phyloP scores from a whole-genome alignment of 495 filamentous ascomycete species.

The Amniculicola lignicola region DNA sequence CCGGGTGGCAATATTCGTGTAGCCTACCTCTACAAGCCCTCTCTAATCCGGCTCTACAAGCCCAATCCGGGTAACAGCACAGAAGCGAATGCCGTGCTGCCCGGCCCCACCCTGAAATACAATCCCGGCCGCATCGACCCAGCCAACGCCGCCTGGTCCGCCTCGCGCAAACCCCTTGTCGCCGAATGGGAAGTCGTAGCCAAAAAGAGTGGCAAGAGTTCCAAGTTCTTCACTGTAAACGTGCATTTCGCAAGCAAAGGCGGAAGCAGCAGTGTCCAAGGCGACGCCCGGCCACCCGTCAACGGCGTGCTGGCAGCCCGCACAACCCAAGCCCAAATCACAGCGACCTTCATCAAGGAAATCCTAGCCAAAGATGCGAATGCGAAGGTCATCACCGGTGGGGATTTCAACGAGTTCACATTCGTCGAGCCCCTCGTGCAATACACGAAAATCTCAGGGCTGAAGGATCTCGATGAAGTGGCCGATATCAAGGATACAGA shows the following conservation, averaged over 20 bases:
- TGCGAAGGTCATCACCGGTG: conserved; percentile 50
- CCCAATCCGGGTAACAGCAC: conserved; percentile 46
- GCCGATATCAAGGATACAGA: conserved; percentile 46
- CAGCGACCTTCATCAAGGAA: conserved; percentile 43
- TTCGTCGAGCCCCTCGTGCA: conserved; percentile 51
- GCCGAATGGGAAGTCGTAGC: conserved; percentile 54
- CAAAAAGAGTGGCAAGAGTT: conserved; percentile 27
- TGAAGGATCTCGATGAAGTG: conserved; percentile 56
- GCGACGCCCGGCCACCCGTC: conserved; percentile 58
- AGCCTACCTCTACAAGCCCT: conserved; percentile 58
- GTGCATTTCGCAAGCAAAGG: conserved; percentile 58
- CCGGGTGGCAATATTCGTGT: conserved; percentile 65
- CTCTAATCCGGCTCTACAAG: conserved; percentile 49
- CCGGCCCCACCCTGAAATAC: conserved; percentile 50
- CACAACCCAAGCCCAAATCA: conserved; percentile 48
- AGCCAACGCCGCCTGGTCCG: conserved; percentile 49
- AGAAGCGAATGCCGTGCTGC: conserved; percentile 49
- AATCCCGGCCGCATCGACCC: conserved; percentile 62
- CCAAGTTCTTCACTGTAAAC: conserved; percentile 58
- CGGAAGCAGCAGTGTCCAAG: conserved; percentile 54
- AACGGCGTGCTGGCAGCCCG: conserved; percentile 55
- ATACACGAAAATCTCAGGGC: conserved; percentile 44
- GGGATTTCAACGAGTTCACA: conserved; percentile 64
- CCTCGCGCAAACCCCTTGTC: conserved; percentile 56
- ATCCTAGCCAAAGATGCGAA: conserved; percentile 46